Evolutionary conservation across 2,329 filamentous ascomycete genomes (phyloP).

Genomic region (Pleoardoris graminearum): DNA sequence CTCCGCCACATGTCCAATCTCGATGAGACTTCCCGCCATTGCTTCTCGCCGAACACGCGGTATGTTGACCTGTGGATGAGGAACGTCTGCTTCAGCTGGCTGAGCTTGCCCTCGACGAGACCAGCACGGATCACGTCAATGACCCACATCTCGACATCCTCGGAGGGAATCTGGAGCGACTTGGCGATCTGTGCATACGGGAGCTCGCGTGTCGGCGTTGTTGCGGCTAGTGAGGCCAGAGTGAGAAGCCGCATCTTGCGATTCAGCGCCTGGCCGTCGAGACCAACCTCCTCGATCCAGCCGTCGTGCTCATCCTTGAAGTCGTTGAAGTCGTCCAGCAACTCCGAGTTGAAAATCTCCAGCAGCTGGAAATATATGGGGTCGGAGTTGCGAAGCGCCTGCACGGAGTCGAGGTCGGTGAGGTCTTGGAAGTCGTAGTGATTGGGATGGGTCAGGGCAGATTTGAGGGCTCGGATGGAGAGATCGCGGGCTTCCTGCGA

Average conservation of each 20-base stretch:
- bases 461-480: slow-evolving; percentile 66
- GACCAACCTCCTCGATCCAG: slow-evolving; percentile 77
- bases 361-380: slow-evolving; percentile 87
- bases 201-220: slow-evolving; percentile 76
- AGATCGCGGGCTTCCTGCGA: slow-evolving; percentile 60
- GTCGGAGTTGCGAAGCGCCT: slow-evolving; percentile 83
- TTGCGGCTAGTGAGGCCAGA: slow-evolving; percentile 84
- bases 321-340: slow-evolving; percentile 92
- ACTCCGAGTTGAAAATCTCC: slow-evolving; percentile 92
- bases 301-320: slow-evolving; percentile 90
- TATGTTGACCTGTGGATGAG: slow-evolving; percentile 95
- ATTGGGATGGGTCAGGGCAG: slow-evolving; percentile 65
- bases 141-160: slow-evolving; percentile 96
- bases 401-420: slow-evolving; percentile 73
- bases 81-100: slow-evolving; percentile 90
- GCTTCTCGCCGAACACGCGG: slow-evolving; percentile 95
- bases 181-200: slow-evolving; percentile 84
- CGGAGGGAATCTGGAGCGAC: slow-evolving; percentile 77
- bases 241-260: slow-evolving; percentile 97
- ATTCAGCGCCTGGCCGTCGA: slow-evolving; percentile 73
- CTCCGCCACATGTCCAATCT: slow-evolving; percentile 89
- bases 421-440: slow-evolving; percentile 76
- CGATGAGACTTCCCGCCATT: slow-evolving; percentile 93
- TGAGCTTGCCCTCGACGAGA: slow-evolving; percentile 94
- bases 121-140: slow-evolving; percentile 97